Evolutionary conservation across 345 rosid genomes (phyloP).

Genomic region (Gossypium herbaceum): DNA sequence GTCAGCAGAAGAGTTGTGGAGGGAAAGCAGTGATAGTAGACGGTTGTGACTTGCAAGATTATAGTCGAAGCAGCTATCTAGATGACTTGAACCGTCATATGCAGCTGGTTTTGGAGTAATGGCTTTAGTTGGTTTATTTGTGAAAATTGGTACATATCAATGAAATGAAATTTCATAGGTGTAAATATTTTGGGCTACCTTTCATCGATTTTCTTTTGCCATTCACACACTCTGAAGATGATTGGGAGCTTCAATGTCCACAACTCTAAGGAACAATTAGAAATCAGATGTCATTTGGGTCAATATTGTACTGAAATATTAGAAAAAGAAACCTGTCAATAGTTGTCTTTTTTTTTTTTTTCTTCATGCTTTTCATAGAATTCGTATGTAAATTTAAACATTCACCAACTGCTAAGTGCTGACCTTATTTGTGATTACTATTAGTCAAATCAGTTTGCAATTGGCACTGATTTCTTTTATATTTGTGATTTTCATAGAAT

Average conservation of each 20-base stretch:
- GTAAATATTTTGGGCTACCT: too few species aligned
- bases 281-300: neutral
- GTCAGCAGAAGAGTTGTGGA: conserved; percentile 32
- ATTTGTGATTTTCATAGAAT: too few species aligned
- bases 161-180: neutral
- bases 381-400: neutral
- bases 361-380: neutral
- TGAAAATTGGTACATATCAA: neutral
- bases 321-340: neutral
- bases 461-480: too few species aligned
- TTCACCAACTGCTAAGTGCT: too few species aligned
- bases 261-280: neutral
- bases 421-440: too few species aligned
- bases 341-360: neutral
- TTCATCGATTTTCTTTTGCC: neutral
- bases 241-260: neutral
- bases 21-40: conserved; percentile 45
- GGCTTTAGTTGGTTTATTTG: neutral
- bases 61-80: conserved; percentile 60
- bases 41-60: conserved; percentile 66
- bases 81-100: conserved; percentile 72
- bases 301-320: neutral
- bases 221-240: neutral
- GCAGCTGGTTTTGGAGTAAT: conserved; percentile 74
- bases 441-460: too few species aligned